A percentile compares a stretch with the other conserved stretches of the same genome.
Conservation (phyloP, 805 yeast species). For the Candida ipomoeae region DNA sequence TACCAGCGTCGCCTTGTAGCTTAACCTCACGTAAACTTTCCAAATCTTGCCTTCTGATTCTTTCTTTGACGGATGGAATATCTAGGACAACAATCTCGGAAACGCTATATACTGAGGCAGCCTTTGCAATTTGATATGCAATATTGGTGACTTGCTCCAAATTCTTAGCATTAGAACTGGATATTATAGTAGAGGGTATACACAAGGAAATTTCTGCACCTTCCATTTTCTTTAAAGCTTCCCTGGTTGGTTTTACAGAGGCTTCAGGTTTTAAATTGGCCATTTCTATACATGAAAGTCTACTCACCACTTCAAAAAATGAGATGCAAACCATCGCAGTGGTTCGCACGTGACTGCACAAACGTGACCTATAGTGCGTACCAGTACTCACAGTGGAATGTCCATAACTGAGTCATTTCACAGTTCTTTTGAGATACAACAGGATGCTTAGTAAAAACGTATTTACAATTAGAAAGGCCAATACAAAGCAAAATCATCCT, state of each 20-base stretch:
- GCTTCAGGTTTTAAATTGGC: slow-evolving; percentile 24
- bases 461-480: neutral
- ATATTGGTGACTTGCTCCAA: slow-evolving; percentile 69
- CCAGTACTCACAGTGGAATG: neutral
- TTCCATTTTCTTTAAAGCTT: slow-evolving; percentile 24
- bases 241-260: slow-evolving; percentile 22
- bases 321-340: slow-evolving; percentile 1
- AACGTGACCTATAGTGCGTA: neutral
- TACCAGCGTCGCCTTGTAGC: slow-evolving; percentile 22
- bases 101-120: slow-evolving; percentile 64
- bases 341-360: neutral
- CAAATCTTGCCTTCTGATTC: slow-evolving; percentile 16
- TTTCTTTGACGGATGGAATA: slow-evolving; percentile 29
- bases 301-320: neutral
- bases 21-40: slow-evolving; percentile 19
- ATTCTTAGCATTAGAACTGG: slow-evolving; percentile 51
- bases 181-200: slow-evolving; percentile 65
- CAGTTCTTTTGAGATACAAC: neutral
- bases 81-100: slow-evolving; percentile 73
- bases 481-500: neutral
- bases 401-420: neutral
- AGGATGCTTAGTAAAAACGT: neutral
- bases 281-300: slow-evolving; percentile 1
- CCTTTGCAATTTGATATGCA: slow-evolving; percentile 75
- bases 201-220: slow-evolving; percentile 48